Percentiles rank a stretch among this genome's conserved stretches.
Conservation (phyloP, 148 eudicot species). For the Rhododendron ferrugineum region DNA sequence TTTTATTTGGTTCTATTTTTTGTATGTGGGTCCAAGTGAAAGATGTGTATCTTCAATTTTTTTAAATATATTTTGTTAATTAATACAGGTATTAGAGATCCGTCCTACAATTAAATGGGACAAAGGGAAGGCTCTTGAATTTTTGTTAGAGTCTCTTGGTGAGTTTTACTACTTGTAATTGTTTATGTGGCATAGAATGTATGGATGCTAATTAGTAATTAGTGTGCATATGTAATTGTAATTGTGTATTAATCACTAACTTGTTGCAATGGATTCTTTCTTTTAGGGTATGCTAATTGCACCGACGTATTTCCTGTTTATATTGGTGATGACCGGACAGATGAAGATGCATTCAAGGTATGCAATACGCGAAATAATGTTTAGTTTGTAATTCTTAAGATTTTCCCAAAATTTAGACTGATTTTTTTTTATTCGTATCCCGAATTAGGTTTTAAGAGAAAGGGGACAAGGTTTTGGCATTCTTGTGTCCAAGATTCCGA, state of each 20-base stretch:
- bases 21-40: neutral
- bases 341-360: constrained; percentile 98
- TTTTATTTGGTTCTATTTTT: constrained; percentile 2
- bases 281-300: constrained; percentile 57
- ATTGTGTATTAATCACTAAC: neutral
- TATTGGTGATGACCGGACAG: constrained; percentile 90
- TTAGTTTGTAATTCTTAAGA: neutral
- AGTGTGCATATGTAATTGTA: too few relatives aligned
- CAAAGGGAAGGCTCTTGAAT: constrained; percentile 95
- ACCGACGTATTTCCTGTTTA: constrained; percentile 79
- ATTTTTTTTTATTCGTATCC: neutral
- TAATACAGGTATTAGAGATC: constrained; percentile 73
- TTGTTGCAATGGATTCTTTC: neutral
- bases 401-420: neutral
- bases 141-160: constrained; percentile 88
- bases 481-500: constrained; percentile 73
- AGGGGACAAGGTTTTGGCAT: constrained; percentile 90
- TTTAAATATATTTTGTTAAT: neutral
- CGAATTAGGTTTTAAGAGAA: constrained; percentile 59
- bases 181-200: too few relatives aligned
- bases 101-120: constrained; percentile 95
- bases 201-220: too few relatives aligned
- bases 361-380: constrained; percentile 3
- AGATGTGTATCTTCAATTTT: neutral
- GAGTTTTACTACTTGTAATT: constrained; percentile 16